Percentiles rank a stretch among this genome's conserved stretches.
Conservation (phyloP, 169 alveolate genomes). For the Cystoisospora suis region DNA sequence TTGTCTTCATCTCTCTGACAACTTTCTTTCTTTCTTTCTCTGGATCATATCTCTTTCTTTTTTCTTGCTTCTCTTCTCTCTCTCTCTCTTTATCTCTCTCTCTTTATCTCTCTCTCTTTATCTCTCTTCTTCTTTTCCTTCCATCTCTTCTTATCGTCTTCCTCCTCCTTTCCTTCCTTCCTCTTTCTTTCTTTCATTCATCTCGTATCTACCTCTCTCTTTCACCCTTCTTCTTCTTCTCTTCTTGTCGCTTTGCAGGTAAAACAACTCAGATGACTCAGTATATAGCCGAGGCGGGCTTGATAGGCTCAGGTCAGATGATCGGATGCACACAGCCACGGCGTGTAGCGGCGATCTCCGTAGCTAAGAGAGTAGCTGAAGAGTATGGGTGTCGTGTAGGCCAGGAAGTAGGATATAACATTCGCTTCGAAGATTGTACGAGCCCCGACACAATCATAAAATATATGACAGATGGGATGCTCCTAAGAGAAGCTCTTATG, state of each 20-base stretch:
- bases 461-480: conserved; percentile 99
- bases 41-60: no score
- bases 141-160: no score
- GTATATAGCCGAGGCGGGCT: conserved; percentile 73
- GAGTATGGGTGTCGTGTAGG: conserved; percentile 98
- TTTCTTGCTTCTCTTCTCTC: no score
- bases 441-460: conserved; percentile 96
- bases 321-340: conserved; percentile 99
- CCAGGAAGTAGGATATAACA: conserved; percentile 89
- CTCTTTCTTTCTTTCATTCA: no score
- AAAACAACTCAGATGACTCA: conserved; percentile 78
- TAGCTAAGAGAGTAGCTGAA: conserved; percentile 98
- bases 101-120: neutral
- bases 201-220: no score
- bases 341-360: conserved; percentile 99
- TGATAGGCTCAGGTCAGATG: conserved; percentile 70
- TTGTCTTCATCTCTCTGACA: no score
- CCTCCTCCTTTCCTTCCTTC: no score
- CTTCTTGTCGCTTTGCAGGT: conserved; percentile 82
- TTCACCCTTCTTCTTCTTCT: neutral
- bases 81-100: no score
- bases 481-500: conserved; percentile 94
- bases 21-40: no score
- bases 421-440: conserved; percentile 97
- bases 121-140: no score